Conservation (phyloP, 1,284 basidiomycete genomes). For the Puccinia triticina region DNA sequence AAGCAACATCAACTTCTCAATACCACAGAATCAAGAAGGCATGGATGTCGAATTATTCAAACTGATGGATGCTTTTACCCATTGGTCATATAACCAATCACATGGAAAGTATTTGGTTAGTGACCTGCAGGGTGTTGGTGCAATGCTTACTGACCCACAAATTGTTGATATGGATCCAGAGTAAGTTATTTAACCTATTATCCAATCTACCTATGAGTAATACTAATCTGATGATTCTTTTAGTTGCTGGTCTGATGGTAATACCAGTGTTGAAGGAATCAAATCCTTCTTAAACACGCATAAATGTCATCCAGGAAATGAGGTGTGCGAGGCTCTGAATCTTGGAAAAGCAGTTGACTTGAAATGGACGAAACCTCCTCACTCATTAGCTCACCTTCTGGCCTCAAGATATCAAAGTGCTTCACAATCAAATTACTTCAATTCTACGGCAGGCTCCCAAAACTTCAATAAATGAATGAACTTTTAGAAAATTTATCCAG, state of each 20-base stretch:
- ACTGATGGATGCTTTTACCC: neutral
- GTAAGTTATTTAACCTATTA: neutral
- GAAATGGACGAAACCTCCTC: neutral
- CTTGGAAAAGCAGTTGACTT: neutral
- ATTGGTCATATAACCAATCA: neutral
- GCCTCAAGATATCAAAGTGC: neutral
- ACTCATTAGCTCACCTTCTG: neutral
- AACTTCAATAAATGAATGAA: too few species aligned
- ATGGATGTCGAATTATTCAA: neutral
- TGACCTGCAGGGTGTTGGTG: neutral
- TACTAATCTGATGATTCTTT: neutral
- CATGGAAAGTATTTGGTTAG: neutral
- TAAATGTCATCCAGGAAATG: neutral
- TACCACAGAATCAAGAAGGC: neutral
- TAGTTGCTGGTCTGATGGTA: slow-evolving; percentile 9
- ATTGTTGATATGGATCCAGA: too few species aligned
- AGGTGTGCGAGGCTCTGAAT: neutral
- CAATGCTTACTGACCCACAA: slow-evolving; percentile 1
- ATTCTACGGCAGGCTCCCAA: too few species aligned
- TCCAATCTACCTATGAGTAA: neutral
- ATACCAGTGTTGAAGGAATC: neutral
- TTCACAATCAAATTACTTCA: too few species aligned
- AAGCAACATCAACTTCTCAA: neutral
- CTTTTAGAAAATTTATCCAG: too few species aligned
- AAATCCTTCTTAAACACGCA: neutral